Percentiles rank a stretch among this genome's conserved stretches.
These are phyloP conservation scores for Thielaviopsis musarum DNA, from an alignment of 2,329 filamentous ascomycete species.

Conservation along the genomic window DNA sequence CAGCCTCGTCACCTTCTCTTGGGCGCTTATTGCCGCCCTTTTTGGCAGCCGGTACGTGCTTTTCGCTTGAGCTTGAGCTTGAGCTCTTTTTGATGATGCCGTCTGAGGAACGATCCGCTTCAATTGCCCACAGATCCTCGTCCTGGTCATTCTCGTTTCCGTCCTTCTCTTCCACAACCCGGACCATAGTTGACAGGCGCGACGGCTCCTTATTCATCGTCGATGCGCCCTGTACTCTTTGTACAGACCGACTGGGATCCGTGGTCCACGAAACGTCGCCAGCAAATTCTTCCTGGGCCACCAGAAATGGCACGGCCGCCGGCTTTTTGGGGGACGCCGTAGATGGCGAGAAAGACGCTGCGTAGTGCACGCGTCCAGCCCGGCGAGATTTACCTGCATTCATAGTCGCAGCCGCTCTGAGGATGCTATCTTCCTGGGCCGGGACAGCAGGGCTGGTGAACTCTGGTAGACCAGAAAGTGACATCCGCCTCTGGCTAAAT, in stretches of 20 bases:
- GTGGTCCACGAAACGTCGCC: constrained; percentile 12
- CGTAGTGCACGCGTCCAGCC: constrained; percentile 9
- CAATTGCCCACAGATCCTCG: constrained; percentile 38
- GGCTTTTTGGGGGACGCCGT: background rate
- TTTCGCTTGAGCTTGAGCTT: background rate
- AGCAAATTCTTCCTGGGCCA: constrained; percentile 9
- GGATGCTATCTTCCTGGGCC: constrained; percentile 6
- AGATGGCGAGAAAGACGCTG: constrained; percentile 6
- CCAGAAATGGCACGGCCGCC: constrained; percentile 4
- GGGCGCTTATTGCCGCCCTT: background rate
- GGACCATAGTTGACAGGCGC: background rate
- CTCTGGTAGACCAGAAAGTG: constrained; percentile 1
- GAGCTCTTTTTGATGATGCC: constrained; percentile 17
- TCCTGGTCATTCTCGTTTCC: constrained; percentile 4
- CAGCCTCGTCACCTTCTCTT: background rate
- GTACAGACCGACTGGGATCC: constrained; percentile 6
- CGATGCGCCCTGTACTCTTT: background rate
- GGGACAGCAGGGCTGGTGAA: constrained; percentile 5
- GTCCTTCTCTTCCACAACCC: constrained; percentile 5
- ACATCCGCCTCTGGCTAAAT: background rate
- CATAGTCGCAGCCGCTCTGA: background rate
- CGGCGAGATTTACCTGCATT: constrained; percentile 4
- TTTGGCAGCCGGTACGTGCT: background rate
- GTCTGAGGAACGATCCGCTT: constrained; percentile 32
- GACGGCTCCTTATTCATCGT: constrained; percentile 3